These are phyloP conservation scores for Pterulicium gracile DNA, from an alignment of 1,284 basidiomycete genomes.

Conservation along the genomic window DNA sequence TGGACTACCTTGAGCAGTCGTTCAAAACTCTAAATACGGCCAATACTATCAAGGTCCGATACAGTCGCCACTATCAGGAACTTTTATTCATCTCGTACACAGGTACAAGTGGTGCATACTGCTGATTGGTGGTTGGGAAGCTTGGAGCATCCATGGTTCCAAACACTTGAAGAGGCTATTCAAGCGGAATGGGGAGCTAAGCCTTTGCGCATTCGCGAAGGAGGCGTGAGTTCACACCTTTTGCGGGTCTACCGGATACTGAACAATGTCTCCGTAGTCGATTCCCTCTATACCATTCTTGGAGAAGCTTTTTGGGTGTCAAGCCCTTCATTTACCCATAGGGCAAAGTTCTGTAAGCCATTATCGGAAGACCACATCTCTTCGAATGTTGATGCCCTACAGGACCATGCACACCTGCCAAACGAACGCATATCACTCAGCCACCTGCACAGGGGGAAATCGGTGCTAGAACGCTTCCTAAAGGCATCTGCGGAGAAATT, in stretches of 20 bases:
- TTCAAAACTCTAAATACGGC: conserved; percentile 59
- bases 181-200: conserved; percentile 77
- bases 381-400: conserved; percentile 8
- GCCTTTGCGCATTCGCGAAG: conserved; percentile 87
- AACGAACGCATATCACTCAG: conserved; percentile 75
- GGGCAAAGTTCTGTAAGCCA: conserved; percentile 69
- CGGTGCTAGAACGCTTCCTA: conserved; percentile 67
- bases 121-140: conserved; percentile 97
- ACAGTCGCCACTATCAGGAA: conserved; percentile 5
- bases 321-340: conserved; percentile 81
- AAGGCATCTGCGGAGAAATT: not conserved
- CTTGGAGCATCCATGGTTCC: conserved; percentile 75
- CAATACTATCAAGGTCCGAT: conserved; percentile 57
- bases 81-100: conserved; percentile 2
- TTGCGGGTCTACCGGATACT: conserved; percentile 6
- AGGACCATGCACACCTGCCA: conserved; percentile 83
- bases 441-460: conserved; percentile 67
- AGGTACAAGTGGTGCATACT: conserved; percentile 75
- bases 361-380: not conserved
- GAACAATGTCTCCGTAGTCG: conserved; percentile 33
- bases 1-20: conserved; percentile 43
- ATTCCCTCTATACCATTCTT: conserved; percentile 89
- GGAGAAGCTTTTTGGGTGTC: conserved; percentile 81
- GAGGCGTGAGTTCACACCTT: conserved; percentile 54
- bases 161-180: conserved; percentile 72